phyloP scores from a whole-genome alignment of 768 basidiomycete genomes.

The Tylopilus plumbeoviolaceoides region DNA sequence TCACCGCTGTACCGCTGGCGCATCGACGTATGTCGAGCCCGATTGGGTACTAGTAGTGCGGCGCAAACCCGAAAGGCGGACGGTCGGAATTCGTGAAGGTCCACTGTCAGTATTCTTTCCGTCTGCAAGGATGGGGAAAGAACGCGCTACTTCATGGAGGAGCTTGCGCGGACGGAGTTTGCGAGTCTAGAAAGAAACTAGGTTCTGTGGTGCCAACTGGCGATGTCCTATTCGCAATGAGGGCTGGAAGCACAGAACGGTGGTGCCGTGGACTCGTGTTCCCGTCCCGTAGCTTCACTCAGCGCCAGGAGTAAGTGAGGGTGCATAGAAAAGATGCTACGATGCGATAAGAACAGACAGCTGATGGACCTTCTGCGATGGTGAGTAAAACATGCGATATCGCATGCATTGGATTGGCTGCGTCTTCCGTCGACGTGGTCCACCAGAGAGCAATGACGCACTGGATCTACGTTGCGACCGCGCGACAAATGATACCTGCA shows the following conservation, averaged over 20 bases:
- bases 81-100: conserved; percentile 1
- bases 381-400: conserved; percentile 26
- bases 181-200: neutral
- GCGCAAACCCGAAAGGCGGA: neutral
- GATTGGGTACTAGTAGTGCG: neutral
- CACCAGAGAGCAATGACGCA: neutral
- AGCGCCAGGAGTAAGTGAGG: conserved; percentile 4
- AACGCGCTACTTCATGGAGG: neutral
- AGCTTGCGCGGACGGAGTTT: neutral
- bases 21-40: neutral
- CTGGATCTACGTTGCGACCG: neutral
- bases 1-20: neutral
- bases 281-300: conserved; percentile 4
- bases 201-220: neutral
- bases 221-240: conserved; percentile 1
- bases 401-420: conserved; percentile 4
- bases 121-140: neutral
- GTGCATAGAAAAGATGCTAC: conserved; percentile 7
- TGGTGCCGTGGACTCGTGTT: conserved; percentile 7
- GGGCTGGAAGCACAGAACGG: neutral
- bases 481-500: neutral
- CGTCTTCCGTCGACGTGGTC: neutral
- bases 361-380: conserved; percentile 12
- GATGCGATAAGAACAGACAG: conserved; percentile 19
- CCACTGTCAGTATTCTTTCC: neutral